phyloP scores from a whole-genome alignment of 2,329 filamentous ascomycete species.

The Colletotrichum sp. region DNA sequence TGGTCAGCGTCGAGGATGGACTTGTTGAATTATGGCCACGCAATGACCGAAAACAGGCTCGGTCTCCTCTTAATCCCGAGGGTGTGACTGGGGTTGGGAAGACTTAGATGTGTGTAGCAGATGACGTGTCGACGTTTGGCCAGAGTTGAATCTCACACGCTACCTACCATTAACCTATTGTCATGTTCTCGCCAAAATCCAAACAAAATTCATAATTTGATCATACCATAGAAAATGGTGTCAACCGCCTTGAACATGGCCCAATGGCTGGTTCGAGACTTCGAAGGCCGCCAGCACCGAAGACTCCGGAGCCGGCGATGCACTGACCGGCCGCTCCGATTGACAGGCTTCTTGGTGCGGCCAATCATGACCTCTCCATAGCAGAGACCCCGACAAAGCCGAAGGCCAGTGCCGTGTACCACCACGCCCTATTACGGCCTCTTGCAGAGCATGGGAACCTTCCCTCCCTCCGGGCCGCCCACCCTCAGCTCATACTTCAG shows the following conservation, averaged over 20 bases:
- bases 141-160: rapidly evolving
- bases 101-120: neutral
- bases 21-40: neutral
- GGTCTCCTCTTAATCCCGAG: neutral
- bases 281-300: rapidly evolving
- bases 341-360: neutral
- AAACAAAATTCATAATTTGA: rapidly evolving
- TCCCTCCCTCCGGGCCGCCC: neutral
- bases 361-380: neutral
- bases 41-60: rapidly evolving
- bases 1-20: rapidly evolving
- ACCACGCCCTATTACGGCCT: neutral
- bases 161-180: rapidly evolving
- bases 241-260: neutral
- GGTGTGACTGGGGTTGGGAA: neutral
- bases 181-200: neutral
- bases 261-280: rapidly evolving
- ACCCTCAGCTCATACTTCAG: neutral
- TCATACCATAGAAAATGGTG: rapidly evolving
- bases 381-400: neutral
- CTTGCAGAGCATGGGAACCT: neutral
- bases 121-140: neutral
- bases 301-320: neutral
- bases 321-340: neutral
- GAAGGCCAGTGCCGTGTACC: neutral